Evolutionary conservation across 352 stramenopile species (phyloP).

Genomic region (Phytophthora sansomeana): DNA sequence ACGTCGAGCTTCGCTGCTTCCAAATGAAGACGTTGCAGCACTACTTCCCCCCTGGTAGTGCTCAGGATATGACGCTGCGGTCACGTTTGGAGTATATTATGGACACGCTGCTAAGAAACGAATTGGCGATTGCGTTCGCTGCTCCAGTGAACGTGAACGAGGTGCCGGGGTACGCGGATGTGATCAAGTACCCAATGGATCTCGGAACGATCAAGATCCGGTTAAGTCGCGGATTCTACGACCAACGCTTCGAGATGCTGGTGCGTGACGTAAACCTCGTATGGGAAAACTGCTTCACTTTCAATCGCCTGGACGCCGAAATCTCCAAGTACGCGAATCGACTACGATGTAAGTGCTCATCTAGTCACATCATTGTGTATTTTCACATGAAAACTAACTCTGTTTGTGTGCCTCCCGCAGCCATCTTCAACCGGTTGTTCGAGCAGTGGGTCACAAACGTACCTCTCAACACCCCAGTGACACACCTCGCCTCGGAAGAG

Average conservation of each 20-base stretch:
- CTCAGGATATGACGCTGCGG: constrained; percentile 57
- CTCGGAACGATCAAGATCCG: constrained; percentile 89
- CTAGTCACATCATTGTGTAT: neutral
- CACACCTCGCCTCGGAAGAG: constrained; percentile 69
- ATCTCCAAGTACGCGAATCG: constrained; percentile 84
- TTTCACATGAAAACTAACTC: neutral
- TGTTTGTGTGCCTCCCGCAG: constrained; percentile 30
- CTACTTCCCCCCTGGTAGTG: constrained; percentile 35
- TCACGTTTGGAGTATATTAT: constrained; percentile 72
- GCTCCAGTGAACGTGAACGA: constrained; percentile 72
- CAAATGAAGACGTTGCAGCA: constrained; percentile 48
- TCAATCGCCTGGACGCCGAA: constrained; percentile 81
- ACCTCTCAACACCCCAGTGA: constrained; percentile 55
- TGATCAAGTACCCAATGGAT: constrained; percentile 92
- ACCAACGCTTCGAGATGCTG: constrained; percentile 61
- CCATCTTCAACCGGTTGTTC: constrained; percentile 83
- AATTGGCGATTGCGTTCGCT: constrained; percentile 72
- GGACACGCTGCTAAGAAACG: constrained; percentile 65
- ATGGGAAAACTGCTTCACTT: constrained; percentile 89
- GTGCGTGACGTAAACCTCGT: constrained; percentile 78
- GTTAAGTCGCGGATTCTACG: constrained; percentile 71
- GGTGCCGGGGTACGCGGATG: constrained; percentile 71
- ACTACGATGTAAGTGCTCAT: constrained; percentile 68
- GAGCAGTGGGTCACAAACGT: constrained; percentile 77
- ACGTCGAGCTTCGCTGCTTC: constrained; percentile 67